phyloP scores from a whole-genome alignment of 2,329 filamentous ascomycete species.

The Akanthomyces lecanii region DNA sequence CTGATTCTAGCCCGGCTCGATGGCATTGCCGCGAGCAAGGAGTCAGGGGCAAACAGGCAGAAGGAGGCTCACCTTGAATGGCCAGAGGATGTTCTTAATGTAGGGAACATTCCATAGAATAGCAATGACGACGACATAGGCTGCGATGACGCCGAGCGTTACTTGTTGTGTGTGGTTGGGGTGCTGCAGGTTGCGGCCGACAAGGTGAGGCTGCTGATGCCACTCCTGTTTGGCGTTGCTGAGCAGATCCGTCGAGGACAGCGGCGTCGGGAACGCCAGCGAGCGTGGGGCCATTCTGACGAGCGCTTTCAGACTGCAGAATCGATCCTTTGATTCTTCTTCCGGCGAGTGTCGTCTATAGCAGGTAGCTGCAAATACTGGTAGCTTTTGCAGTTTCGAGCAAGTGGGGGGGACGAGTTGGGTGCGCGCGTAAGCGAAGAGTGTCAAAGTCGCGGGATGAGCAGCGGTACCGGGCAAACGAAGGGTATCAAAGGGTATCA shows the following conservation, averaged over 20 bases:
- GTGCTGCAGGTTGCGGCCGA: conserved; percentile 49
- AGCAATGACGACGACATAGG: conserved; percentile 69
- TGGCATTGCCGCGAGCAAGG: too few relatives aligned
- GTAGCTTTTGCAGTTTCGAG: not conserved
- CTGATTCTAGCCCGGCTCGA: too few relatives aligned
- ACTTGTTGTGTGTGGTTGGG: conserved; percentile 66
- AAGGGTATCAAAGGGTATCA: not conserved
- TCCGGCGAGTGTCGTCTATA: not conserved
- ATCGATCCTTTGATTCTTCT: not conserved
- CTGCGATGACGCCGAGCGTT: conserved; percentile 66
- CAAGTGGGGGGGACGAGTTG: not conserved
- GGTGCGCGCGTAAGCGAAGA: not conserved
- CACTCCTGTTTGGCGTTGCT: not conserved
- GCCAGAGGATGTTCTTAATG: conserved; percentile 70
- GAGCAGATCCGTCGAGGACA: not conserved
- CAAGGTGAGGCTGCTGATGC: conserved; percentile 27
- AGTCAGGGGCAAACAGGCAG: not conserved
- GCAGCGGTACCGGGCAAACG: not conserved
- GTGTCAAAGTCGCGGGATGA: not conserved
- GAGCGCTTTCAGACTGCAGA: not conserved
- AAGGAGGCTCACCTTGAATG: conserved; percentile 62
- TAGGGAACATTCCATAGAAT: conserved; percentile 78
- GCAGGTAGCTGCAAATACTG: not conserved
- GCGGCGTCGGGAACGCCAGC: not conserved
- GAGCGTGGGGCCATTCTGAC: not conserved